Base-by-base conservation (phyloP, 1,139 yeast species). In the Taphrina deformans region DNA sequence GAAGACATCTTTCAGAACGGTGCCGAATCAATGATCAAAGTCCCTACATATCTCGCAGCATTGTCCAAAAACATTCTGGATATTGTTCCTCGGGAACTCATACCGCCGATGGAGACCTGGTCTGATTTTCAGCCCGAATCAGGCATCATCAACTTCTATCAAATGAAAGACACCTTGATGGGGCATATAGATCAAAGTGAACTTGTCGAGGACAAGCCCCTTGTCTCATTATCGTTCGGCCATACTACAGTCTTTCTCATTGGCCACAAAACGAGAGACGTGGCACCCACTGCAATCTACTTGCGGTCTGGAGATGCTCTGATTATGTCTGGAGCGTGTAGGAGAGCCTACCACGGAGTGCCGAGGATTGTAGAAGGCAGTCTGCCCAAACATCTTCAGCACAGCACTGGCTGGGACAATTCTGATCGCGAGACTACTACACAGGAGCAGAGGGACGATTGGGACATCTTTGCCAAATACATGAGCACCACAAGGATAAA, bases 101-200 rank as follows among this genome's bases (percentile, higher is more conserved):
- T 41, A 3, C 35, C 67, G 71, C 44, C 58, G 26, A 38, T 72
- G 72, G 40, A 68, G 70, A n/a, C 69, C 75, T 44, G 65, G 41
- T 14, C 23, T 7, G 33, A 40, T 27, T 61, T 52, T 24, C 35
- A 3, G 1, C 74, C 81, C 1, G 77, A 79, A 62, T 81, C 82
- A 1, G 80, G 80, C 7, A 79, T 79, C 65, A 75, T 79, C 61
- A 79, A 79, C 66, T 79, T 78, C 67, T 79, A 79, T 67, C 72
- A 77, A 12, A 78, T 79, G 14, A 80, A 81, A 3, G 80, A 79
- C 64, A 78, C 74, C 31, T 72, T 79, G 16, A 76, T 79, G 5
- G 80, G 81, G 16, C 82, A 79, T 66, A 79, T 77, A 64, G 82
- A 79, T 61, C 78, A 78, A 14, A 80, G 81, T n/a, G 82, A 79